phyloP scores from a whole-genome alignment of 352 stramenopile species.

The Phytophthora sp. region DNA sequence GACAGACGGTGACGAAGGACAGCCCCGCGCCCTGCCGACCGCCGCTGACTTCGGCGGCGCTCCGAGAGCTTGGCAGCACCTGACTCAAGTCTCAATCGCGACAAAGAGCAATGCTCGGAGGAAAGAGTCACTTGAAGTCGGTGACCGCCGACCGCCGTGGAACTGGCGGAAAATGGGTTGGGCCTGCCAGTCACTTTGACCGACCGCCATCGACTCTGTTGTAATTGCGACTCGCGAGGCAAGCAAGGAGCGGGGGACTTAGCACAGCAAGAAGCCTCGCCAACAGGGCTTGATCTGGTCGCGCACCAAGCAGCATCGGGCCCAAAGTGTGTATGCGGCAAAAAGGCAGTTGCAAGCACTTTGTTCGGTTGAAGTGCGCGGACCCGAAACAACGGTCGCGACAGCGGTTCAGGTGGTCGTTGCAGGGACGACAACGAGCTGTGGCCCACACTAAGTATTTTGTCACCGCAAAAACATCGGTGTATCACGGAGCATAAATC shows the following conservation, averaged over 20 bases:
- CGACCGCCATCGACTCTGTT: neutral
- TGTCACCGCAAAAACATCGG: too few species aligned
- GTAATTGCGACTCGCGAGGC: conserved; percentile 17
- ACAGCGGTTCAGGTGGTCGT: conserved; percentile 17
- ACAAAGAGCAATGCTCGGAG: conserved; percentile 13
- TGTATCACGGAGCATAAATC: too few species aligned
- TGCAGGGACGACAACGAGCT: too few species aligned
- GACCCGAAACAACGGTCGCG: conserved; percentile 1
- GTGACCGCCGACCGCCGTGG: too few species aligned
- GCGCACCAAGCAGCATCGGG: conserved; percentile 16
- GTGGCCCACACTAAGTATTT: too few species aligned
- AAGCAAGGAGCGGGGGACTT: conserved; percentile 16
- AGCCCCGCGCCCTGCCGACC: conserved; percentile 11
- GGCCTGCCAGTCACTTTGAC: conserved; percentile 3
- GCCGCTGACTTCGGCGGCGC: conserved; percentile 3
- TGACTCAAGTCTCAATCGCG: conserved; percentile 14
- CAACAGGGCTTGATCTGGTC: too few species aligned
- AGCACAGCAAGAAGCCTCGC: conserved; percentile 33
- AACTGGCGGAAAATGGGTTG: conserved; percentile 14
- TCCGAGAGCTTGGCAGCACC: neutral
- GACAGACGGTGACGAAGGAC: conserved; percentile 19
- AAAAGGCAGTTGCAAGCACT: conserved; percentile 1
- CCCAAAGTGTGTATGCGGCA: conserved; percentile 18
- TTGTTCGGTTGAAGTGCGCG: conserved; percentile 9
- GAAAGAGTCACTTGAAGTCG: conserved; percentile 26